These are phyloP conservation scores for Senna tora DNA, from an alignment of 306 rosid genomes.

Conservation along the genomic window DNA sequence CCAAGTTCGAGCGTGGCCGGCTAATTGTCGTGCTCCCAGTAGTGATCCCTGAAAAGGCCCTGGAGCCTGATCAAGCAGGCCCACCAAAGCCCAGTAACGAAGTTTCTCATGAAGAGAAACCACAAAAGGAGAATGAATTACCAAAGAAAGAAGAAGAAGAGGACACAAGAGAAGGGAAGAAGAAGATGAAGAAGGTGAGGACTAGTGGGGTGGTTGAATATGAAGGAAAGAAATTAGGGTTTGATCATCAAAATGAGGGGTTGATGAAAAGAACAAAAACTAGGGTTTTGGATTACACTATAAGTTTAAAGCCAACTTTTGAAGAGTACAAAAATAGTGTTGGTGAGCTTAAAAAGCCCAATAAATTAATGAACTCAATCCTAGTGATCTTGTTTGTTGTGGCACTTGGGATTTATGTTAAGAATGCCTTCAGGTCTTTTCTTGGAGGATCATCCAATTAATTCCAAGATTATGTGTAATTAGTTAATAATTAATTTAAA, in stretches of 20 bases:
- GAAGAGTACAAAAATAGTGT: too few relatives aligned
- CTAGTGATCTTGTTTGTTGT: background rate
- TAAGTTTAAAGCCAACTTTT: background rate
- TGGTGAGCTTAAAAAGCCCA: background rate
- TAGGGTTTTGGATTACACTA: slow-evolving; percentile 15
- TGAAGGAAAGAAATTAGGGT: background rate
- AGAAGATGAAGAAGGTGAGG: background rate
- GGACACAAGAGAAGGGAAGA: background rate
- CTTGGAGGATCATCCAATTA: background rate
- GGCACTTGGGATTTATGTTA: background rate
- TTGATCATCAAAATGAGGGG: too few relatives aligned
- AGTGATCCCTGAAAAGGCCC: background rate
- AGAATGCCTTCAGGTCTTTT: background rate
- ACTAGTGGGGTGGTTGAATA: background rate
- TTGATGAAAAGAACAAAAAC: slow-evolving; percentile 6
- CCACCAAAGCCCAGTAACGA: background rate
- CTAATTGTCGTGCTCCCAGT: slow-evolving; percentile 49
- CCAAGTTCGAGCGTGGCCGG: slow-evolving; percentile 53
- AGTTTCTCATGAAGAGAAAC: slow-evolving; percentile 1
- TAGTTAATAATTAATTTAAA: too few relatives aligned
- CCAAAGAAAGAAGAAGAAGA: background rate
- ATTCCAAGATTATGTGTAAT: background rate
- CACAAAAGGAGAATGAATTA: background rate
- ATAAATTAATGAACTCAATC: background rate
- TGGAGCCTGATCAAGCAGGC: background rate